Base-by-base conservation (phyloP, 768 basidiomycete genomes). In the Mycena galericulata region DNA sequence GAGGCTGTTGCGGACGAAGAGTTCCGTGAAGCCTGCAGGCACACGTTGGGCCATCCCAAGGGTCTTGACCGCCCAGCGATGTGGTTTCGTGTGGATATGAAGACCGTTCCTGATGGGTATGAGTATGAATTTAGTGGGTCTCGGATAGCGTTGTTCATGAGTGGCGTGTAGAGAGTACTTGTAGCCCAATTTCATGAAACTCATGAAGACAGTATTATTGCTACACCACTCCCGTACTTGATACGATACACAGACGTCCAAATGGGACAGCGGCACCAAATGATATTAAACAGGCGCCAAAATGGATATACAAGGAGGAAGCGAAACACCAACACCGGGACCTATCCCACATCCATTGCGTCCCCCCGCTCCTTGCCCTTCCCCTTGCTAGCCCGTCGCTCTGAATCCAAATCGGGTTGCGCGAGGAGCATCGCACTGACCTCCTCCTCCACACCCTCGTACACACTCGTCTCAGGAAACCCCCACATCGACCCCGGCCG, bases 401-500 rank as follows among this genome's bases (percentile, higher is more conserved):
- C 66, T 68, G 74, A 67, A 62, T 75, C 75, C 34, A 69, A 58
- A 50, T 70, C 68, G 43, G 62, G 66, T 71, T 75, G 65, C 69
- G 61, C 67, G 62, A 79, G 63, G 66, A 81, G 79, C 75, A 83
- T 79, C 69, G 73, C 79, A 53, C 78, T 76, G 10, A 91, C 84
- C 70, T 89, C 89, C 63, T 91, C 90, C 5, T 93, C 90, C 55
- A 95, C 79, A 24, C 91, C 96, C 57, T 86, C 85, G 77, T 88
- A 98, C 14, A 97, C 80, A 76, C 92, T 95, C 80, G 80, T 84
- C 78, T 83, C 79, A 2, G 95, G 95, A 20, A 96, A 82, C n/a
- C 92, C 94, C 81, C 87, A 93, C 74, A 93, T 89, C 71, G 90
- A 81, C 53, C 95, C 92, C 0, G 91, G 90, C 50, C 76, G 79